These are phyloP conservation scores for Polychytrium aggregatum DNA, from an alignment of 192 early-diverging fungal genomes.

Conservation along the genomic window DNA sequence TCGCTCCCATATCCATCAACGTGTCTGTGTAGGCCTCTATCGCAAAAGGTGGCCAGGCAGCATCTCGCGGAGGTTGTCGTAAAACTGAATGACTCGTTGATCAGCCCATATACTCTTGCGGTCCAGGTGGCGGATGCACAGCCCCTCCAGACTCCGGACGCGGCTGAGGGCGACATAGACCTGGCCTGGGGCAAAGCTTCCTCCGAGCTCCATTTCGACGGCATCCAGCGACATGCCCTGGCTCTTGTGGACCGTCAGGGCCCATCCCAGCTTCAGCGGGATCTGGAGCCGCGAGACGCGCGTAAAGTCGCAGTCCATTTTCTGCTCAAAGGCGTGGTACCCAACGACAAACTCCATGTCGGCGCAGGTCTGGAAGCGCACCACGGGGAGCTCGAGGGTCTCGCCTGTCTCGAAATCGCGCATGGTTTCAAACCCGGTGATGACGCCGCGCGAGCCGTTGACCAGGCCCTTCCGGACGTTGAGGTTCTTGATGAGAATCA, in stretches of 20 bases:
- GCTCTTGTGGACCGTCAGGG: slow-evolving; percentile 31
- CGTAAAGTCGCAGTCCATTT: background rate
- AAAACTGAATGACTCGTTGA: too few species aligned
- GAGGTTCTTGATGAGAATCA: slow-evolving; percentile 28
- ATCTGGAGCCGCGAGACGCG: slow-evolving; percentile 17
- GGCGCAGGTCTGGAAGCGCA: slow-evolving; percentile 12
- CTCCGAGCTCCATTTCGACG: slow-evolving; percentile 24
- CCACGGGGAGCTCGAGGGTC: slow-evolving; percentile 16
- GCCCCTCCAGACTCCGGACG: slow-evolving; percentile 26
- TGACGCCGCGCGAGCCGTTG: slow-evolving; percentile 29
- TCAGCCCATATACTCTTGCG: too few species aligned
- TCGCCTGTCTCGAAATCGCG: slow-evolving; percentile 6
- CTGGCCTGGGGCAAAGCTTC: slow-evolving; percentile 34
- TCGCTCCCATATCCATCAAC: too few species aligned
- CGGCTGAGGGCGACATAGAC: slow-evolving; percentile 37
- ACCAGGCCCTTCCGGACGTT: slow-evolving; percentile 18
- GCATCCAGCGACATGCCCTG: slow-evolving; percentile 44
- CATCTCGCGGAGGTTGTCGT: too few species aligned
- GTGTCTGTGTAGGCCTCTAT: too few species aligned
- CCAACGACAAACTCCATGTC: slow-evolving; percentile 8
- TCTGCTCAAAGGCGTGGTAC: slow-evolving; percentile 13
- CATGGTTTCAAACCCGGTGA: slow-evolving; percentile 19
- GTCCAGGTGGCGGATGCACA: too few species aligned
- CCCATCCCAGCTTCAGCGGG: slow-evolving; percentile 36
- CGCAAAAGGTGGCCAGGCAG: too few species aligned